phyloP scores from a whole-genome alignment of 371 early-diverging fungal species.

The Mortierella sp. region DNA sequence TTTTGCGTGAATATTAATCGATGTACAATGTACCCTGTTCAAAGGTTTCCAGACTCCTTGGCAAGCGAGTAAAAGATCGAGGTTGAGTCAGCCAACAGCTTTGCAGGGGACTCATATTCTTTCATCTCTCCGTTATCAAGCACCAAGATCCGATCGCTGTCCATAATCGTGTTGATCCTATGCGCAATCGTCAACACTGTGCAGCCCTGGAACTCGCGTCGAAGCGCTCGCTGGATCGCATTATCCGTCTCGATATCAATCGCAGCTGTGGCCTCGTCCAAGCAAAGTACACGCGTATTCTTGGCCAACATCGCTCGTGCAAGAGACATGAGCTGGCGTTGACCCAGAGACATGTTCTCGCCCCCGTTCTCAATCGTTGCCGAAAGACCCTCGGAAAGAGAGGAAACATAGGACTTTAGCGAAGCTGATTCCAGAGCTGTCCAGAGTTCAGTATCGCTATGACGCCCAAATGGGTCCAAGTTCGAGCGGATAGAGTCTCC shows the following conservation, averaged over 20 bases:
- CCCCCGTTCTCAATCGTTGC: too few relatives aligned
- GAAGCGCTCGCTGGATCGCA: slow-evolving; percentile 79
- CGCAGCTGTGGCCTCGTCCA: slow-evolving; percentile 69
- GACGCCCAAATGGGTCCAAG: slow-evolving; percentile 60
- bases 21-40: too few relatives aligned
- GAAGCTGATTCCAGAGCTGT: slow-evolving; percentile 27
- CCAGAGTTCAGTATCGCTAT: slow-evolving; percentile 56
- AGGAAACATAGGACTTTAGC: slow-evolving; percentile 51
- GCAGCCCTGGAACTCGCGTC: slow-evolving; percentile 77
- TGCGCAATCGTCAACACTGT: slow-evolving; percentile 87
- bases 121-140: slow-evolving; percentile 70
- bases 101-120: slow-evolving; percentile 70
- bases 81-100: slow-evolving; percentile 46
- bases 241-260: slow-evolving; percentile 75
- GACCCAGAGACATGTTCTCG: too few relatives aligned
- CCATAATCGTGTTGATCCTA: slow-evolving; percentile 80
- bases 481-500: slow-evolving; percentile 70
- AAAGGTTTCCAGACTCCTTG: too few relatives aligned
- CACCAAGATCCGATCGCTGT: slow-evolving; percentile 73
- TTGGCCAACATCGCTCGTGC: slow-evolving; percentile 68
- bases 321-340: slow-evolving; percentile 77
- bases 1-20: too few relatives aligned
- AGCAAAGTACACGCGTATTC: slow-evolving; percentile 72
- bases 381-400: too few relatives aligned
- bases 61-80: too few relatives aligned